A percentile compares a stretch with the other conserved stretches of the same genome.
Evolutionary conservation across 148 eudicot genomes (phyloP).

Genomic region (Oxyria digyna): DNA sequence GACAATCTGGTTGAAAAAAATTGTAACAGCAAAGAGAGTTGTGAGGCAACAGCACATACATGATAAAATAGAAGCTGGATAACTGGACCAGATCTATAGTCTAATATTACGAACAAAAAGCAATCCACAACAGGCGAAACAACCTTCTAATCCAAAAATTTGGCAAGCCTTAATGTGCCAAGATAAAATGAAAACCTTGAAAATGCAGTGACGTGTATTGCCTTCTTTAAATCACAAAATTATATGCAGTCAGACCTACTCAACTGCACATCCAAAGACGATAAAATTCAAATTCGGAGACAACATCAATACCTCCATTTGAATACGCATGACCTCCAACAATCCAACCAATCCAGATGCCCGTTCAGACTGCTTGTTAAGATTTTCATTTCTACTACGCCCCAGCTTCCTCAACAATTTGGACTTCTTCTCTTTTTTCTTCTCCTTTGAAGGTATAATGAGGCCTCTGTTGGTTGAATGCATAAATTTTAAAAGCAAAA

Average conservation of each 20-base stretch:
- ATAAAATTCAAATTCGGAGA: background rate
- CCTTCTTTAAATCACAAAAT: background rate
- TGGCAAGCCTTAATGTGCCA: background rate
- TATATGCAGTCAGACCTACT: background rate
- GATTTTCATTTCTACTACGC: conserved; percentile 62
- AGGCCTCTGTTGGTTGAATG: conserved; percentile 49
- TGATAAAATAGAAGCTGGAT: background rate
- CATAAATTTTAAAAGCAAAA: background rate
- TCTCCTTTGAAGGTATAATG: conserved; percentile 86
- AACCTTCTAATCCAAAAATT: background rate
- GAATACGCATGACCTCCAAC: conserved; percentile 89
- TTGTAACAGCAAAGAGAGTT: background rate
- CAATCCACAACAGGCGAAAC: background rate
- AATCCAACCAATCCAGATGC: conserved; percentile 75
- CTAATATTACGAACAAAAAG: background rate
- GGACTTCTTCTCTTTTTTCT: conserved; percentile 87
- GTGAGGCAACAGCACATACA: background rate
- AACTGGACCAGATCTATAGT: background rate
- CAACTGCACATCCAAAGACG: background rate
- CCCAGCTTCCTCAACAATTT: conserved; percentile 86
- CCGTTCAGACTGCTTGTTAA: conserved; percentile 43
- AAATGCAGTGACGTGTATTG: background rate
- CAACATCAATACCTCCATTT: conserved; percentile 70
- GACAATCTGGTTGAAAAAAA: background rate
- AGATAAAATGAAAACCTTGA: background rate